Conservation (phyloP, 2,329 filamentous ascomycete species). For the Nemania diffusa region DNA sequence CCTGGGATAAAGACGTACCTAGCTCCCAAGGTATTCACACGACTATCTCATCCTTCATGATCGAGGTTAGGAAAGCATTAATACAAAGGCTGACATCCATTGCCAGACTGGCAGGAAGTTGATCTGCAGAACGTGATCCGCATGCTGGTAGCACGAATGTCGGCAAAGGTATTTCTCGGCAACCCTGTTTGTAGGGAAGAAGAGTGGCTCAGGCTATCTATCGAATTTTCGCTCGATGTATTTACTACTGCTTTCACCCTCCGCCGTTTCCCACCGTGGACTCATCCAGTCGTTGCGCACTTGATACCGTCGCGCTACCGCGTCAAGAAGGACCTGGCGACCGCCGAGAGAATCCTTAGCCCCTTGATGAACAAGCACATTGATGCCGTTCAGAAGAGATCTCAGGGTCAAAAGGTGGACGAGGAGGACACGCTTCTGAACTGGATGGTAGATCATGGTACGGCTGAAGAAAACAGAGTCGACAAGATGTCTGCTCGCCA, state of each 20-base stretch:
- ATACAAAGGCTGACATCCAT: background rate
- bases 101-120: conserved; percentile 28
- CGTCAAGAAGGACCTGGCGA: conserved; percentile 1
- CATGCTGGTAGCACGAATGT: conserved; percentile 34
- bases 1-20: background rate
- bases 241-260: conserved; percentile 31
- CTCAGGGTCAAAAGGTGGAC: conserved; percentile 3
- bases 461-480: conserved; percentile 19
- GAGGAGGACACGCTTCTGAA: conserved; percentile 32
- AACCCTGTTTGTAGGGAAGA: conserved; percentile 27
- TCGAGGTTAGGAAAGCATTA: no score
- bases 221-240: conserved; percentile 30
- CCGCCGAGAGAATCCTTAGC: conserved; percentile 1
- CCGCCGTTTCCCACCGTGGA: conserved; percentile 30
- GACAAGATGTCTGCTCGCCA: conserved; percentile 19
- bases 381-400: background rate
- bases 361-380: conserved; percentile 21
- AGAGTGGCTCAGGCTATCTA: conserved; percentile 16
- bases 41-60: no score
- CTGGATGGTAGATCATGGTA: conserved; percentile 34
- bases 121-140: conserved; percentile 18
- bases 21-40: background rate
- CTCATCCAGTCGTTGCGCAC: conserved; percentile 51
- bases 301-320: conserved; percentile 39
- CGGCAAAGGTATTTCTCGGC: conserved; percentile 35